Conservation (phyloP, 1,139 yeast genomes). For the Pichiaceae sp. region DNA sequence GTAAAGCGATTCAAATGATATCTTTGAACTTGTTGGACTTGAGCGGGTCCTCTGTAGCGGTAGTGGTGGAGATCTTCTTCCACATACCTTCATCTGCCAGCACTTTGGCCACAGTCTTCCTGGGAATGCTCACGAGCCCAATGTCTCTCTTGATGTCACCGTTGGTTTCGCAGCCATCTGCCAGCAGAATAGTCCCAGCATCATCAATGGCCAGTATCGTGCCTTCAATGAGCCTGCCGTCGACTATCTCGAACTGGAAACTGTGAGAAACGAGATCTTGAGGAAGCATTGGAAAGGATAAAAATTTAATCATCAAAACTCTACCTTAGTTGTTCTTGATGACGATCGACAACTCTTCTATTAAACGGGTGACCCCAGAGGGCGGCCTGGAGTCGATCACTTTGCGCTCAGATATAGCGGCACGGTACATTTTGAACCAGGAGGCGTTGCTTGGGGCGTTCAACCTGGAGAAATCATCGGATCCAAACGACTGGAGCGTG, state of each 20-base stretch:
- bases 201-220: constrained; percentile 29
- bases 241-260: constrained; percentile 20
- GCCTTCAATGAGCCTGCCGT: constrained; percentile 25
- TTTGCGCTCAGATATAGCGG: constrained; percentile 23
- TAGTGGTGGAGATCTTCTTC: constrained; percentile 8
- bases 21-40: too few species aligned
- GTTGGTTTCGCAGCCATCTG: constrained; percentile 17
- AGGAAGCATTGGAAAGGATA: constrained; percentile 7
- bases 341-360: constrained; percentile 15
- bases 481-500: constrained; percentile 10
- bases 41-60: too few species aligned
- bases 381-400: constrained; percentile 21
- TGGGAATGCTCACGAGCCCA: constrained; percentile 30
- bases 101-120: constrained; percentile 18
- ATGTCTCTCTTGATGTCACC: constrained; percentile 21
- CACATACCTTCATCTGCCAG: constrained; percentile 18
- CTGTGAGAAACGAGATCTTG: constrained; percentile 22
- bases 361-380: constrained; percentile 14
- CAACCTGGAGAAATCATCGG: constrained; percentile 7
- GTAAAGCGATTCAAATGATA: too few species aligned
- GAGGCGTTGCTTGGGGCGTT: constrained; percentile 21
- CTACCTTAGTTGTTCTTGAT: constrained; percentile 6
- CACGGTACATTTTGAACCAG: constrained; percentile 22
- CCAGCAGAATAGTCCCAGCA: constrained; percentile 27
- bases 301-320: neutral